A percentile compares a stretch with the other conserved stretches of the same genome.
Conservation (phyloP, 1,139 yeast species). For the Magnusiomyces ingens region DNA sequence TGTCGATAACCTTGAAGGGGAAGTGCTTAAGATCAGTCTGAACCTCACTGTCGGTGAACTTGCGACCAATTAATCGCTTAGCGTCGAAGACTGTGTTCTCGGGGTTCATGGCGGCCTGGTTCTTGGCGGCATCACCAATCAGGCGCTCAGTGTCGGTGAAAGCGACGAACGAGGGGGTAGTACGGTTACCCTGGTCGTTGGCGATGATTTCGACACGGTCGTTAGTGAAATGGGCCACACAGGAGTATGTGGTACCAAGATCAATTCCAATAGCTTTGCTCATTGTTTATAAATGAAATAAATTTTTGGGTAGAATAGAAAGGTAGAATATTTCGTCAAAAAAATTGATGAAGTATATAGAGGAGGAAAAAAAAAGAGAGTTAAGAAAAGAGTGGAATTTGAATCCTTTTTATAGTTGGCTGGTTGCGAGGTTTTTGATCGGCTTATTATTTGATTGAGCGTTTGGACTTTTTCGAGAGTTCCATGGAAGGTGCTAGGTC, state of each 20-base stretch:
- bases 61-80: constrained; percentile 94
- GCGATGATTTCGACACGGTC: constrained; percentile 91
- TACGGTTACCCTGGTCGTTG: constrained; percentile 98
- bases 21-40: constrained; percentile 91
- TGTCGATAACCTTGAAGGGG: constrained; percentile 90
- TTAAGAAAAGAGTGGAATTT: no score
- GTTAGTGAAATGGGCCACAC: constrained; percentile 95
- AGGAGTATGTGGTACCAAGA: constrained; percentile 98
- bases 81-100: constrained; percentile 93
- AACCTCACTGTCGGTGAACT: constrained; percentile 78
- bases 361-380: no score
- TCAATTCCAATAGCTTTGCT: constrained; percentile 51
- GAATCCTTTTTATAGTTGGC: no score
- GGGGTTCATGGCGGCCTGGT: constrained; percentile 97
- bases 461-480: no score
- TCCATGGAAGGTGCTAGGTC: no score
- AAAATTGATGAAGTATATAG: no score
- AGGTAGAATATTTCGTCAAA: no score
- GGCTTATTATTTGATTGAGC: no score
- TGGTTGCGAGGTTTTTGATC: no score
- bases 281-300: background rate
- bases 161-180: constrained; percentile 95
- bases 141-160: constrained; percentile 94
- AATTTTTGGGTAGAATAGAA: background rate
- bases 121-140: constrained; percentile 98